phyloP scores from a whole-genome alignment of 257 asterid species.

The Lithospermum erythrorhizon region DNA sequence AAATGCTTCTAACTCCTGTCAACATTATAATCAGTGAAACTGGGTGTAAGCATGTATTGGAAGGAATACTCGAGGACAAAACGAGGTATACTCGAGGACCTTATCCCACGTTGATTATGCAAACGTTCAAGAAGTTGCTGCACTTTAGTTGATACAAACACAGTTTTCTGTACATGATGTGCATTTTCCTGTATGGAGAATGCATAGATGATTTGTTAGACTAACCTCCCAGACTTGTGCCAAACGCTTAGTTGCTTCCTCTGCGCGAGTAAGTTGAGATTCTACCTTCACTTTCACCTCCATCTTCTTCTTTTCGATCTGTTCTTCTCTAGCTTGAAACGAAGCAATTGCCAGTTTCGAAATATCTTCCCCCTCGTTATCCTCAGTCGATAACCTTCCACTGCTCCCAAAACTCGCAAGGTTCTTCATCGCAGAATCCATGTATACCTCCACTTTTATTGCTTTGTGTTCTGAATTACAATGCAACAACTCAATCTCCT shows the following conservation, averaged over 20 bases:
- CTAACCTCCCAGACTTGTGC: constrained; percentile 77
- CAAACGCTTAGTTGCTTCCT: constrained; percentile 54
- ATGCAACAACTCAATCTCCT: not conserved
- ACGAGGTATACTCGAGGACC: not conserved
- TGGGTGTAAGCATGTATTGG: not conserved
- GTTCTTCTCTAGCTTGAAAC: constrained; percentile 63
- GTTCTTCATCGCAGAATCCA: constrained; percentile 28
- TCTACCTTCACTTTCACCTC: constrained; percentile 60
- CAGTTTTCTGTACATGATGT: not conserved
- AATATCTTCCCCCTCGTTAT: constrained; percentile 46
- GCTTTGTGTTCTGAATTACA: not conserved
- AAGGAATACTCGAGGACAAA: not conserved
- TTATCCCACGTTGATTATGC: no score
- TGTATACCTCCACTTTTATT: not conserved
- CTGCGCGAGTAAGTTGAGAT: constrained; percentile 70
- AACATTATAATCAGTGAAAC: not conserved
- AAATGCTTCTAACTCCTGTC: constrained; percentile 75
- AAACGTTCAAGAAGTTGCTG: not conserved
- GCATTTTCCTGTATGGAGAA: not conserved
- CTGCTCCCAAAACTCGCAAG: constrained; percentile 43
- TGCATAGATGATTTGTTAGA: not conserved
- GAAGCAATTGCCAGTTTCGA: constrained; percentile 45
- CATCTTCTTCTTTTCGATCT: constrained; percentile 67
- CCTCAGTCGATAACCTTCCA: constrained; percentile 39
- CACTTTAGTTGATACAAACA: not conserved